phyloP scores from a whole-genome alignment of 306 rosid species.

The Quercus berberidifolia region DNA sequence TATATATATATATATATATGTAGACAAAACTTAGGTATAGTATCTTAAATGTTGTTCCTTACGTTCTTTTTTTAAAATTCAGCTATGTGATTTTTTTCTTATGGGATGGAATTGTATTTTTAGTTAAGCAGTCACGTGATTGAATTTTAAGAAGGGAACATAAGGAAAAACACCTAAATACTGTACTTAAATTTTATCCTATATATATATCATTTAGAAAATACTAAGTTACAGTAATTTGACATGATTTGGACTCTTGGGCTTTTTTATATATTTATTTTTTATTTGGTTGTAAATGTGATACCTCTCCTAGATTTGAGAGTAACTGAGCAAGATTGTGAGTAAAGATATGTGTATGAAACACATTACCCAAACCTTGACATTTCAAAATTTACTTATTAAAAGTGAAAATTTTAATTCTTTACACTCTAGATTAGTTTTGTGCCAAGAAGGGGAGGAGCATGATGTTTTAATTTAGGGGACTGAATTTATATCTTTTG shows the following conservation, averaged over 20 bases:
- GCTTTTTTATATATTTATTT: not conserved
- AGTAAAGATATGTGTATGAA: not conserved
- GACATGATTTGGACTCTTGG: not conserved
- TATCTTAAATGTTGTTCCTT: accelerated
- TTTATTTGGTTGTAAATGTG: not conserved
- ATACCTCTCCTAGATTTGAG: not conserved
- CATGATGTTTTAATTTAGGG: not conserved
- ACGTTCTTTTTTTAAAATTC: accelerated
- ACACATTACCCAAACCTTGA: not conserved
- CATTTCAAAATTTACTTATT: not conserved
- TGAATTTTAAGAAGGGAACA: accelerated
- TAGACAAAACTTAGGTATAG: too few species aligned
- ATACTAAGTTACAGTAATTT: not conserved
- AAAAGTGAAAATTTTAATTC: not conserved
- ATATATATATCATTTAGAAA: not conserved
- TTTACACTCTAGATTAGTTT: not conserved
- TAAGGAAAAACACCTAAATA: too few species aligned
- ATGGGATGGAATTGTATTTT: accelerated
- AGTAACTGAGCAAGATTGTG: not conserved
- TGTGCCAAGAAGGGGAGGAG: not conserved
- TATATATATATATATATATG: too few species aligned
- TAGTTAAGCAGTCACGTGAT: accelerated
- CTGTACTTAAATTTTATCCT: too few species aligned
- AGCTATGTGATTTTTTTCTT: too few species aligned
- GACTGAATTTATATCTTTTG: not conserved